Base-by-base conservation (phyloP, 1,284 basidiomycete genomes). In the Rhodotorula sp. region DNA sequence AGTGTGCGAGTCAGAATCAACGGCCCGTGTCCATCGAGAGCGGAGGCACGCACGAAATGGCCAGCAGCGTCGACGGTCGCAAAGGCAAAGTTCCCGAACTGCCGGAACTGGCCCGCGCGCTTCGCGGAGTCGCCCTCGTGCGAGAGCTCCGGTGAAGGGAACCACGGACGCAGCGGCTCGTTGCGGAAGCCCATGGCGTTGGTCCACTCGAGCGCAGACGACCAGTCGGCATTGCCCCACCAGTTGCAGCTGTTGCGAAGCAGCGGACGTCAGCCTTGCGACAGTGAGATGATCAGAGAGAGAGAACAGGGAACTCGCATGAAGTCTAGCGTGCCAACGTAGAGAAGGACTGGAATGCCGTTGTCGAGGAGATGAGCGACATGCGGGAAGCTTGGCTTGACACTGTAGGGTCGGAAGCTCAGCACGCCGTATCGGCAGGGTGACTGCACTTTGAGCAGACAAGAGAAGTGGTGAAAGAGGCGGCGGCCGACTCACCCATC, bases 321-420 rank as follows among this genome's bases (percentile, higher is more conserved):
- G 34, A 72, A 69, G 61, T 78, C 77, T 3, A 69, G 61, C 17
- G 70, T 72, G 48, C 78, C 78, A 25, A 71, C 66, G 68, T 78
- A 78, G 44, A 78, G 45, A 3, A 53, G 44, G 1, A 49, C 42
- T 8, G 49, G 48, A 41, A 61, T n/a, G 52, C 65, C 52, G 44
- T n/a, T 44, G 23, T 60, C 65, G 52, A 67, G 59, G 13, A 54
- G 7, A 34, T 48, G 41, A 4, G 64, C 64, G 19, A 66, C 57
- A 8, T 66, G 49, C 21, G 53, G 56, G 64, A 53, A 66, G 50
- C 27, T 34, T 16, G 64, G 64, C n/a, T 54, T 52, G 44, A 58
- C 64, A 2, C 64, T 66, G 50, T 34, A 34, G 34, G 34, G 34
- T 34, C 5, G 34, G 34, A 34, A 34, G 34, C 34, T 2, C 9